phyloP scores from a whole-genome alignment of 345 rosid species.

The Lagerstroemia speciosa region DNA sequence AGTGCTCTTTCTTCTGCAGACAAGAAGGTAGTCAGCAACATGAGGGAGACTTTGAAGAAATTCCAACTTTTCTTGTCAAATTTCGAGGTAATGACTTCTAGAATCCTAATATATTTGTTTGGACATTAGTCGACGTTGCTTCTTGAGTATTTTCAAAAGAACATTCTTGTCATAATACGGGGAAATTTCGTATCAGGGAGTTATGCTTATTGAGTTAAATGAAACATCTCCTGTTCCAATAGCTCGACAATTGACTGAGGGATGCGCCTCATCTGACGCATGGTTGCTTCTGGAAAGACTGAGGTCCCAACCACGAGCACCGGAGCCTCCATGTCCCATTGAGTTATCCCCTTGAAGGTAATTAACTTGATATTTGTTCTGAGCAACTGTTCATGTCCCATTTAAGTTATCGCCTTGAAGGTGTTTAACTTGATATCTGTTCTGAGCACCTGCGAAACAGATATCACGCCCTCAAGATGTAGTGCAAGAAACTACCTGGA shows the following conservation, averaged over 20 bases:
- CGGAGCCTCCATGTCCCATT: conserved; percentile 14
- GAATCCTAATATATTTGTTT: background rate
- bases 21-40: conserved; percentile 23
- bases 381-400: no score
- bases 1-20: conserved; percentile 74
- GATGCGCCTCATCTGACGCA: conserved; percentile 60
- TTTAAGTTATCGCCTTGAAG: no score
- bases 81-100: conserved; percentile 56
- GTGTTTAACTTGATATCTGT: no score
- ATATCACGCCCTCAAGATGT: no score
- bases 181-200: conserved; percentile 46
- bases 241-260: conserved; percentile 62
- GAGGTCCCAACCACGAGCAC: conserved; percentile 21
- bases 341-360: conserved; percentile 34
- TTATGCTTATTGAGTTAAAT: conserved; percentile 57
- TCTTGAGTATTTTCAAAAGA: background rate
- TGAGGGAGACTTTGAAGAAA: conserved; percentile 59
- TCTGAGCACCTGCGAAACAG: no score
- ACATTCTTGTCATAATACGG: background rate
- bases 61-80: conserved; percentile 58
- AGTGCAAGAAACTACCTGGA: no score
- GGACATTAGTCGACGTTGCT: background rate
- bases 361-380: background rate
- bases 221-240: conserved; percentile 49
- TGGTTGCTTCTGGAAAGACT: conserved; percentile 65